A percentile compares a stretch with the other conserved stretches of the same genome.
These are phyloP conservation scores for Pythium aphanidermatum DNA, from an alignment of 352 stramenopile genomes.

Conservation along the genomic window DNA sequence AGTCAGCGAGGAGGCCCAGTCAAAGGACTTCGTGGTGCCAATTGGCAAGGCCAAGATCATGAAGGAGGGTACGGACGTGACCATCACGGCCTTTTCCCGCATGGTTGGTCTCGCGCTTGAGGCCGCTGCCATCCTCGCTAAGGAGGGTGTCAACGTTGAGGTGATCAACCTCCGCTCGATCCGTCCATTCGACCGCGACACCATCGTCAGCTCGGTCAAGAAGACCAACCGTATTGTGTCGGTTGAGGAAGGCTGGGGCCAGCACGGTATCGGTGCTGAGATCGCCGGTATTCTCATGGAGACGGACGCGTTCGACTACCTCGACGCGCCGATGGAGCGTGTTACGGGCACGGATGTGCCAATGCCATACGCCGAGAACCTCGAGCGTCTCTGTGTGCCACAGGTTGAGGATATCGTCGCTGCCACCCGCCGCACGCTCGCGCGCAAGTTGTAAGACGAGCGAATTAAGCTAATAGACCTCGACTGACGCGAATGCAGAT, in stretches of 20 bases:
- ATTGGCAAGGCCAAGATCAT: conserved; percentile 99
- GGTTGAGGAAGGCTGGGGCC: conserved; percentile 96
- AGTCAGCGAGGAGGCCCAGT: conserved; percentile 96
- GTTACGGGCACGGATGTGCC: conserved; percentile 98
- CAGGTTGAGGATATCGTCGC: conserved; percentile 93
- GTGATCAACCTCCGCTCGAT: conserved; percentile 94
- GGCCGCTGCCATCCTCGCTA: conserved; percentile 90
- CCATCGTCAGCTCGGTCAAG: conserved; percentile 97
- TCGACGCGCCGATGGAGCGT: conserved; percentile 97
- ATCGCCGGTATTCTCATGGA: conserved; percentile 98
- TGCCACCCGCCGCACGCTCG: conserved; percentile 86
- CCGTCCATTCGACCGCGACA: conserved; percentile 94
- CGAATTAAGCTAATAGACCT: conserved; percentile 5
- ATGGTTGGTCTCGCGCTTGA: conserved; percentile 96
- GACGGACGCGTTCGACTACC: conserved; percentile 98
- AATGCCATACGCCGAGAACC: conserved; percentile 97
- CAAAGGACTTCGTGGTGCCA: conserved; percentile 96
- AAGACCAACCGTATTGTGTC: conserved; percentile 98
- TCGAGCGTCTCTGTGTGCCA: conserved; percentile 94
- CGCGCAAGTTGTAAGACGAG: conserved; percentile 58
- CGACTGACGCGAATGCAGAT: too few relatives aligned
- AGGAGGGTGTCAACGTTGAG: conserved; percentile 95
- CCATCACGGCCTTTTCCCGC: conserved; percentile 97
- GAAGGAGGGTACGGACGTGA: conserved; percentile 95
- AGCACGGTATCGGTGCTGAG: conserved; percentile 96